phyloP scores from a whole-genome alignment of 2,329 filamentous ascomycete species.

The Talaromyces sp. region DNA sequence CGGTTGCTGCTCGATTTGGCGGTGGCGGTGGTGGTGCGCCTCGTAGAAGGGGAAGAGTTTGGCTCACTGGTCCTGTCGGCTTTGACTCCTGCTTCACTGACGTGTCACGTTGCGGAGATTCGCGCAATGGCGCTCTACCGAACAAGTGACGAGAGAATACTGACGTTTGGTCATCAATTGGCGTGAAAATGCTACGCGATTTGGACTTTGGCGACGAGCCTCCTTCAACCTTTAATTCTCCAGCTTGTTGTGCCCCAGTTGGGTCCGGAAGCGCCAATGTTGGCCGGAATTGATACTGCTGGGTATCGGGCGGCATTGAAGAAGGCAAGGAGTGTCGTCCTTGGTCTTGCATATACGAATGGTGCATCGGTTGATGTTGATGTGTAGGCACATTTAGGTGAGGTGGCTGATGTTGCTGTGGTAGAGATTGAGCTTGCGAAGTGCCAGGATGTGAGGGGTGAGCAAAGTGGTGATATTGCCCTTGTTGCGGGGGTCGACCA shows the following conservation, averaged over 20 bases:
- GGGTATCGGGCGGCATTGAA: slow-evolving; percentile 58
- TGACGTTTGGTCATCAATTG: slow-evolving; percentile 88
- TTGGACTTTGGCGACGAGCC: slow-evolving; percentile 63
- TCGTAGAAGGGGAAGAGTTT: slow-evolving; percentile 39
- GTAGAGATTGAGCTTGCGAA: slow-evolving; percentile 38
- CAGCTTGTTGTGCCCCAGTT: slow-evolving; percentile 53
- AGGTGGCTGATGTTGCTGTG: slow-evolving; percentile 32
- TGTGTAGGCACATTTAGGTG: slow-evolving; percentile 37
- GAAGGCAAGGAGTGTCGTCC: slow-evolving; percentile 69
- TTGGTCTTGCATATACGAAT: slow-evolving; percentile 67
- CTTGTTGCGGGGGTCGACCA: slow-evolving; percentile 43
- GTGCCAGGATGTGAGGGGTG: slow-evolving; percentile 37
- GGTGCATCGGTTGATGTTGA: slow-evolving; percentile 54
- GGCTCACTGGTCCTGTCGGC: slow-evolving; percentile 50
- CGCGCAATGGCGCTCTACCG: slow-evolving; percentile 54
- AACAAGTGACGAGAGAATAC: slow-evolving; percentile 81
- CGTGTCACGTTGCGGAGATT: slow-evolving; percentile 45
- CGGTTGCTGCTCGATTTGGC: slow-evolving; percentile 48
- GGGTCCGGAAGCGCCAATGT: slow-evolving; percentile 59
- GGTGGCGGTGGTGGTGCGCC: slow-evolving; percentile 57
- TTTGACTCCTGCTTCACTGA: slow-evolving; percentile 33
- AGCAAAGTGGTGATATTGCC: slow-evolving; percentile 40
- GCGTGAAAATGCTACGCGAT: slow-evolving; percentile 92
- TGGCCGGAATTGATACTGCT: slow-evolving; percentile 31
- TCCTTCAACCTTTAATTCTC: slow-evolving; percentile 39